Conservation (phyloP, 2,329 filamentous ascomycete genomes). For the Sporothrix euskadiensis region DNA sequence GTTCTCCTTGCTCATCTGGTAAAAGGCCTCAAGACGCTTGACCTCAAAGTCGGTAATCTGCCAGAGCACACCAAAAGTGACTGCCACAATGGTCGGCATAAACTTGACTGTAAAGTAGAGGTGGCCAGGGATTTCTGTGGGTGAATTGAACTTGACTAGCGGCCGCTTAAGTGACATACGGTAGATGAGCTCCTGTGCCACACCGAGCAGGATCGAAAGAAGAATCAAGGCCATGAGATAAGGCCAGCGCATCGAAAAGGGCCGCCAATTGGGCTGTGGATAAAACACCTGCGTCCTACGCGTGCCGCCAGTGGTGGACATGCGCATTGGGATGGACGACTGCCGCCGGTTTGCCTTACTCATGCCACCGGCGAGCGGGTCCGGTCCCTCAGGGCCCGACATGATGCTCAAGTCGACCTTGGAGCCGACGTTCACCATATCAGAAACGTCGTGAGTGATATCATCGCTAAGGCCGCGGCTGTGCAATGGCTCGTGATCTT, state of each 20-base stretch:
- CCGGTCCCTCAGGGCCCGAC: conserved; percentile 43
- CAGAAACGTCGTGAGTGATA: background rate
- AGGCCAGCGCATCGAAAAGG: conserved; percentile 63
- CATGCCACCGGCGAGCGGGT: conserved; percentile 25
- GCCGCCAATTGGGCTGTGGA: conserved; percentile 66
- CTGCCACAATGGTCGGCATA: conserved; percentile 60
- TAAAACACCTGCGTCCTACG: conserved; percentile 55
- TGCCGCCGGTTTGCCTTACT: conserved; percentile 38
- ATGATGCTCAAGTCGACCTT: conserved; percentile 56
- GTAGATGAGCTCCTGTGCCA: conserved; percentile 57
- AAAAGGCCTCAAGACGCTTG: conserved; percentile 65
- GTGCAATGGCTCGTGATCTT: background rate
- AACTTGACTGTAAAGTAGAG: conserved; percentile 66
- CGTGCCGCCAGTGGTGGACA: conserved; percentile 36
- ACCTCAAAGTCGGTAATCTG: conserved; percentile 67
- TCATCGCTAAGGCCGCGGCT: background rate
- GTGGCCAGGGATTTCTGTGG: conserved; percentile 52
- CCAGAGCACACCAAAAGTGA: conserved; percentile 65
- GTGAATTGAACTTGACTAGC: conserved; percentile 52
- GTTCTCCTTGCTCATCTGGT: conserved; percentile 61
- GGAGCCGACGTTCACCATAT: conserved; percentile 32
- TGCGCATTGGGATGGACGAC: conserved; percentile 39
- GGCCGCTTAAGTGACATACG: conserved; percentile 49
- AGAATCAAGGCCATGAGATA: conserved; percentile 57
- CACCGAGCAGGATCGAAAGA: conserved; percentile 55